Evolutionary conservation across 2,329 filamentous ascomycete genomes (phyloP), one percentile per base, ranked within the genome.

Genomic region (Pseudocercospora cruenta): DNA sequence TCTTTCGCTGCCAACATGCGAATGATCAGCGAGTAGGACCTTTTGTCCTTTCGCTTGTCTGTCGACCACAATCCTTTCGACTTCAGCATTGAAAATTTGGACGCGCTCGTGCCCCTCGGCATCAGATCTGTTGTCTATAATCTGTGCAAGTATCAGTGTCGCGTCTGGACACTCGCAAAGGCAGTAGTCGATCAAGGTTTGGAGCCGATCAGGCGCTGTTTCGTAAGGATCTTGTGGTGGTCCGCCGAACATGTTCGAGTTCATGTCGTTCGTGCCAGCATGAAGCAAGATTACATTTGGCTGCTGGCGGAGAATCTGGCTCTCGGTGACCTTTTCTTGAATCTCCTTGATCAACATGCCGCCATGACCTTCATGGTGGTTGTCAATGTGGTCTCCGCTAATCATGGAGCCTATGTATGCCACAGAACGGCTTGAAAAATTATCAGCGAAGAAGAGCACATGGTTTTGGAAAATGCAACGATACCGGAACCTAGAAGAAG

Each of bases 101-200:
- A 74, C 70, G n/a, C 70, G 71, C 10, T 51, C 58, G 36, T 67
- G 61, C n/a, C 62, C 67, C 31, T 21, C 31, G 31, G 31, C 8
- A 33, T 33, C 31, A 33, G 61, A 64, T n/a, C 39, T 54, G 53
- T 74, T 71, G 19, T 63, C 54, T 45, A 79, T 77, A 12, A 81
- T 74, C 63, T 77, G 72, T 7, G 79, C 79, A 33, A 81, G 78
- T 7, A 81, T 64, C 3, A 81, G 68, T 8, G 73, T 74, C 5
- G 78, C 73, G 58, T 77, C 74, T 0, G 77, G 76, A 58, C 73
- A 76, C 10, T 57, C 61, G 5, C 64, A 55, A 9, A 77, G 58
- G 3, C 80, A 68, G 14, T 73, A 65, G 63, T 80, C 78, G 12
- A 80, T 70, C 19, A 80, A 62, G 4, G 21, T 62, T 2, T 73